Evolutionary conservation across 163 green algal genomes (phyloP), one percentile per base, ranked within the genome.

Genomic region (Trebouxiophyceae sp.): DNA sequence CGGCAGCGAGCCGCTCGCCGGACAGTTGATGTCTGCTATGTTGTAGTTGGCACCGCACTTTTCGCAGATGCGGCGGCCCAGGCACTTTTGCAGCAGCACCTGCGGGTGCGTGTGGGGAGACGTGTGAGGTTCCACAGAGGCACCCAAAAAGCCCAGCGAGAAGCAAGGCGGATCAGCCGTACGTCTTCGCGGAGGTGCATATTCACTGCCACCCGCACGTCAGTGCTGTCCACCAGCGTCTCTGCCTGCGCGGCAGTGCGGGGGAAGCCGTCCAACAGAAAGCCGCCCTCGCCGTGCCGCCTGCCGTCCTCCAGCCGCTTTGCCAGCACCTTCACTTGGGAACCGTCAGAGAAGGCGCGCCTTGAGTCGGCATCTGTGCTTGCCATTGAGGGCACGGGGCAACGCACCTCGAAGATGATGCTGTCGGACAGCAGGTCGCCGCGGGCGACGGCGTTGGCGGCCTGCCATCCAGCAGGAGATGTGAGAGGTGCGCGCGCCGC

Each of bases 11-110:
- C 66, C 60, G 0, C 34, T 62, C 6, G 86, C 82, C 2, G 86
- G 74, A 32, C 96, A 71, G 67, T 91, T 74, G 63, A 99, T 98
- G 77, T 98, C 78, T 22, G 94, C 94, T 0, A 99, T 65, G 82
- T 99, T 99, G 85, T 89, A 99, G 76, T 91, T 91, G 70, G 89
- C 89, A 33, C 90, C 87, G 72, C 94, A 99, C 58, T 97, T 77
- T 2, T 33, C 67, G 79, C 94, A 99, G 24, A 95, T 78, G 0
- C 93, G 79, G 2, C 93, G 76, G 2, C 89, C 93, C 63, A 95
- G 69, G 74, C 89, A 96, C 81, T 99, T 99, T 45, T 91, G 75
- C 22, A 99, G 76, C 58, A 98, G 72, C 30, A 97, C 83, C 65
- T 89, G 72, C 57, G 57, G 2, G n/a, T n/a, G n/a, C n/a, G n/a